These are phyloP conservation scores for Platanthera zijinensis DNA, from an alignment of 106 monocot species.

Conservation along the genomic window DNA sequence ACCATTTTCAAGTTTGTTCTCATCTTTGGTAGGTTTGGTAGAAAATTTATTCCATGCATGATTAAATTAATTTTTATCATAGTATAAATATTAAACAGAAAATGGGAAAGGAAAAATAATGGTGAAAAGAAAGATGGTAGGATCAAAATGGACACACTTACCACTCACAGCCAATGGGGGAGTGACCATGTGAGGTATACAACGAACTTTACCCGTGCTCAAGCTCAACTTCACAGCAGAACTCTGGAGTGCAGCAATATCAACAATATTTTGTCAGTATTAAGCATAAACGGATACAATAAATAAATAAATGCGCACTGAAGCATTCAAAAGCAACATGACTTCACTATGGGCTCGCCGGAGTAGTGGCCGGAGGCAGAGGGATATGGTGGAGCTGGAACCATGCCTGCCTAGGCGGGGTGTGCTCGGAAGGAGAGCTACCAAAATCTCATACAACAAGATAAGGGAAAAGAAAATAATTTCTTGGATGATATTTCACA, in stretches of 20 bases:
- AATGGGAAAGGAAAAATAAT: neutral
- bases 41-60: no score
- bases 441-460: no score
- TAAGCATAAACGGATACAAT: neutral
- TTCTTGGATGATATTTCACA: no score
- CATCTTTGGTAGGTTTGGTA: no score
- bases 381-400: no score
- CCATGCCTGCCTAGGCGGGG: no score
- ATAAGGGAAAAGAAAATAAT: no score
- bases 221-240: slow-evolving; percentile 32
- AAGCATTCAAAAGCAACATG: neutral
- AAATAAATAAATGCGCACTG: neutral
- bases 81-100: neutral
- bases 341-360: no score
- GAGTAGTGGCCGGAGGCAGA: no score
- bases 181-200: slow-evolving; percentile 49
- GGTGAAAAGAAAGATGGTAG: neutral
- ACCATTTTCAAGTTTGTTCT: no score
- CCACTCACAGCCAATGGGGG: slow-evolving; percentile 80
- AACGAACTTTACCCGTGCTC: slow-evolving; percentile 53
- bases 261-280: neutral
- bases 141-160: slow-evolving; percentile 22
- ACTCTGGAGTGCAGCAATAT: slow-evolving; percentile 21
- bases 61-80: neutral
- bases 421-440: no score